Base-by-base conservation (phyloP, 1,284 basidiomycete species). In the Apiotrichum gracile region DNA sequence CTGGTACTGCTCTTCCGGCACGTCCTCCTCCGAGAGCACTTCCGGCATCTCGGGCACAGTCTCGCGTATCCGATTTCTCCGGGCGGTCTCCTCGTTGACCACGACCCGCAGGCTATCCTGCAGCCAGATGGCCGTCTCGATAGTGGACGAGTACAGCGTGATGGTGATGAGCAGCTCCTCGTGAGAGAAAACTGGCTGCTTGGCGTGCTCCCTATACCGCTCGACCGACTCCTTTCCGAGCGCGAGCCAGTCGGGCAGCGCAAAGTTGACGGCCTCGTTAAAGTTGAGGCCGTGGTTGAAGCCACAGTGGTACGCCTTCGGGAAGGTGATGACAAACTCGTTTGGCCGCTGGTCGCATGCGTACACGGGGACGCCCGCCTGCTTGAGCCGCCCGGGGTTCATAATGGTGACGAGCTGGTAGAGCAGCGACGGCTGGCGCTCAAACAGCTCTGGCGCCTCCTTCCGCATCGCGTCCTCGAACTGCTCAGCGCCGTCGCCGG, bases 251-350 rank as follows among this genome's bases (percentile, higher is more conserved):
- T 97, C 91, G 17, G 93, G 91, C 37, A 97, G 79, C 6, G 94
- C 94, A 74, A 99, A 98, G 76, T 99, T 99, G 69, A 99, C 96
- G 1, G 96, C 96, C 78, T 98, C 93, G 72, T 97, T 97, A 78
- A 97, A 91, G 76, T 97, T 98, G 68, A 97, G 80, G 43, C 93
- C 93, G 70, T 97, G 94, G 72, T 98, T 97, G 78, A 98, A 98
- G 10, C 94, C 96, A 54, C 91, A 90, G 75, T 99, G 96, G 77
- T 97, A 98, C 0, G 93, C 93, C 77, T 94, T 94, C 0, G 96
- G 96, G 76, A 92, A 96, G 2, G 96, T 98, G 61, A 97, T 84
- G 58, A 98, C 91, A 72, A 98, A 96, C 78, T 98, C 96, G 60
- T 94, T 93, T 17, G 96, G 88, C 42, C 96, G 82, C 76, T 99